A percentile compares a stretch with the other conserved stretches of the same genome.
Conservation (phyloP, 257 asterid species). For the Scutellaria barbata region DNA sequence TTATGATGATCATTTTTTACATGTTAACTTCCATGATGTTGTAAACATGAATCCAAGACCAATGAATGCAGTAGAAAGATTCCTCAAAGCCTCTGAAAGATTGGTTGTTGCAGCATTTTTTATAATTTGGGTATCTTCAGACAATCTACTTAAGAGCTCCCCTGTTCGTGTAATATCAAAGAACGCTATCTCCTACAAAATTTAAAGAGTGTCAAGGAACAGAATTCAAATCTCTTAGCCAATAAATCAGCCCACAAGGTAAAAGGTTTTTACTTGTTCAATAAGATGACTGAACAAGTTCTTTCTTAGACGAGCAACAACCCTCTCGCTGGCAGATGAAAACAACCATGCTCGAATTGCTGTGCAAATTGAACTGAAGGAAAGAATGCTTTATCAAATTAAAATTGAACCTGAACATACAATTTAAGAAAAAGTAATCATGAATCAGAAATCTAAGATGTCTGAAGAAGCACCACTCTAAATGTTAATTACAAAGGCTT, state of each 20-base stretch:
- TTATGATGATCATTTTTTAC: conserved; percentile 39
- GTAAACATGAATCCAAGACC: conserved; percentile 88
- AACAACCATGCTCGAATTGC: conserved; percentile 79
- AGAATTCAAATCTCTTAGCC: conserved; percentile 4
- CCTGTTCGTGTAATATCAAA: conserved; percentile 92
- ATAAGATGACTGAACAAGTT: conserved; percentile 71
- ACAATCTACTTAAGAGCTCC: conserved; percentile 88
- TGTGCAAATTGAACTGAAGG: conserved; percentile 71
- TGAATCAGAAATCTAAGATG: conserved; percentile 2
- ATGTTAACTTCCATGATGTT: conserved; percentile 81
- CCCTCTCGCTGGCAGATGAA: conserved; percentile 80
- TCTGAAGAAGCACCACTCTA: background rate
- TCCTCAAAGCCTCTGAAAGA: conserved; percentile 88
- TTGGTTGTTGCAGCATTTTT: conserved; percentile 91
- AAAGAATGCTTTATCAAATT: conserved; percentile 31
- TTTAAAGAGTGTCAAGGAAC: background rate
- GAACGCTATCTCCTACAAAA: conserved; percentile 79
- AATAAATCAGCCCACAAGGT: conserved; percentile 14
- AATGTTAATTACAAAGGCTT: conserved; percentile 13
- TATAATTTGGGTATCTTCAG: conserved; percentile 93
- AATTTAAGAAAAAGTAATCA: conserved; percentile 6
- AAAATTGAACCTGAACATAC: conserved; percentile 16
- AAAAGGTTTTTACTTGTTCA: conserved; percentile 58
- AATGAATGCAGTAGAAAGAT: conserved; percentile 76
- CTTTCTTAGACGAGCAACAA: conserved; percentile 58